These are phyloP conservation scores for Globisporangium viniferum DNA, from an alignment of 352 stramenopile genomes.

Conservation along the genomic window DNA sequence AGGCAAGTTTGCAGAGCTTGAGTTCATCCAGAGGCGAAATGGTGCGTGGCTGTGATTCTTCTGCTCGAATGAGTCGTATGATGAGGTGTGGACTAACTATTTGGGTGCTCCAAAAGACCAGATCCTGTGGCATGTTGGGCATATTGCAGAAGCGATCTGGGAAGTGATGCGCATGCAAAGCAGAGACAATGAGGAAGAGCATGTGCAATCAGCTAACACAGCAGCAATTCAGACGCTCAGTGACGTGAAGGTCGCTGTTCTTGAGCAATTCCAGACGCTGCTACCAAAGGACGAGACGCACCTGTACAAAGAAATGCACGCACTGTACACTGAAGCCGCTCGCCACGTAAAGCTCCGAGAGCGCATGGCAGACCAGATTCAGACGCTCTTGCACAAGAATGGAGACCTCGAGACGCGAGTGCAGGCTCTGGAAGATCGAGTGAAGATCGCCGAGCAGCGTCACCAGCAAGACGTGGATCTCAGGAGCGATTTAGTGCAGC, in stretches of 20 bases:
- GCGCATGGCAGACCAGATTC: conserved; percentile 9
- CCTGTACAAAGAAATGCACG: conserved; percentile 32
- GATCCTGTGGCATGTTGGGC: conserved; percentile 21
- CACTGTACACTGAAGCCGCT: conserved; percentile 23
- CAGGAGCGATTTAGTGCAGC: not conserved
- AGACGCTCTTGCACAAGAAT: conserved; percentile 10
- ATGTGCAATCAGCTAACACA: not conserved
- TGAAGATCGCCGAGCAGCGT: not conserved
- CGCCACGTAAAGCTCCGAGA: conserved; percentile 9
- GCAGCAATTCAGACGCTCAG: not conserved
- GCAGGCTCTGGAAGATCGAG: not conserved
- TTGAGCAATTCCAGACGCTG: conserved; percentile 21
- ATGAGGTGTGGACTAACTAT: not conserved
- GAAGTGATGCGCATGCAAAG: not conserved
- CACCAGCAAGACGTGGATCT: not conserved
- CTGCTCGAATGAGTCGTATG: not conserved
- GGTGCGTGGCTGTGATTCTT: not conserved
- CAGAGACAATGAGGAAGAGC: not conserved
- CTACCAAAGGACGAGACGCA: conserved; percentile 16
- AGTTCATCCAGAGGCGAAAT: not conserved
- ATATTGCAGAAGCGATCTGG: conserved; percentile 24
- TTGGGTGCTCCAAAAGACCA: conserved; percentile 13
- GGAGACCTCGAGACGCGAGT: conserved; percentile 11
- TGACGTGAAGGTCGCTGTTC: conserved; percentile 15
- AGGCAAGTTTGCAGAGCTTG: not conserved